Base-by-base conservation (phyloP, 2,329 filamentous ascomycete species). In the Phaeosphaeriaceae sp. region DNA sequence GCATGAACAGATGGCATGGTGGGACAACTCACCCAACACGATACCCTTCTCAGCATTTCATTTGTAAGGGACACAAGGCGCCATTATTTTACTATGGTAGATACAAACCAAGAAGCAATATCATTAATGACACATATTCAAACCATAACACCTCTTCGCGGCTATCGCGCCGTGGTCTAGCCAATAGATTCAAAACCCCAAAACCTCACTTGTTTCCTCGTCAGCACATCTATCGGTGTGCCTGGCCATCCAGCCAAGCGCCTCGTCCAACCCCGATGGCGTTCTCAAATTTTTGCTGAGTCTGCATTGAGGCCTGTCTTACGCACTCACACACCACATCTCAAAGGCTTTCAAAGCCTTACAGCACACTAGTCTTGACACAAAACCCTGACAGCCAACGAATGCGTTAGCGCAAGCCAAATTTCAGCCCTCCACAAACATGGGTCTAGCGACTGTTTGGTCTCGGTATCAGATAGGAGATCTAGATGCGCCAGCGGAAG, bases 11-110 rank as follows among this genome's bases (percentile, higher is more conserved):
- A 49, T 30, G 13, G 36, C 47, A 46, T 45, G 42, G 42, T 41
- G 42, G 41, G 29, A 42, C 34, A 33, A 17, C 15, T 45, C 15
- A 45, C 34, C 28, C 26, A 45, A 34, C 42, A 45, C 42, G 38
- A 45, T 45, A 45, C 42, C 42, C 42, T 45, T 38, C 42, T 20
- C 42, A 36, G 42, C 32, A 44, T 44, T 43, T 37, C 34, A 12
- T 37, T 45, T 45, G 20, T 28, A 32, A 28, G 16, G 16, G n/a
- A 13, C 36, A 20, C 21, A 37, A 23, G 34, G 16, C 41, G 23
- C 17, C 20, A 40, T 16, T 16, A 12, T 28, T 34, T 34, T 11
- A 8, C 23, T 11, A 26, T 28, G 12, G n/a, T 34, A 34, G 17
- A 17, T 42, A 34, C 11, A 42, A 34, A 15, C 15, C 7, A 42